Evolutionary conservation across 768 basidiomycete species (phyloP), one percentile per base, ranked within the genome.

Genomic region (Tulasnella sp.): DNA sequence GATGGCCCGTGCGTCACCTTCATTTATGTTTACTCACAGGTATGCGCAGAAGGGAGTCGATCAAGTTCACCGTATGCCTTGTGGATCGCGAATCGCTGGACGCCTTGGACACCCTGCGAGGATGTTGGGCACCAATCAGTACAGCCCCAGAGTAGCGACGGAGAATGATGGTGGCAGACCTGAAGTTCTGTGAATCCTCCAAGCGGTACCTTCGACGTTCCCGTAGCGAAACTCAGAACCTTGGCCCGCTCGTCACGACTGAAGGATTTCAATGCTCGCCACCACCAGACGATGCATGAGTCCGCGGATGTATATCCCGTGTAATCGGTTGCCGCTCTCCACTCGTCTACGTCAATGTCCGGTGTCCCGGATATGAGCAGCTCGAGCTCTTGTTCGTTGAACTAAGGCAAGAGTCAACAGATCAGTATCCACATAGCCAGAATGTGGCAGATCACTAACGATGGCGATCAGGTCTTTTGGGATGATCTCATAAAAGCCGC

Each of bases 321-420:
- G 73, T 93, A 91, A 68, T 93, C 91, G 2, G 89, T 93, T 11
- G 89, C 88, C 15, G 86, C 84, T 55, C 89, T 82, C 91, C 92
- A 94, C 72, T 98, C 96, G 69, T 99, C 96, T 1, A 97, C 91
- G 66, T 98, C 94, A 64, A 99, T 92, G 65, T 95, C 93, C n/a
- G 96, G 95, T 19, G 95, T 93, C 24, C 96, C 96, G 3, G 91
- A 94, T 63, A 96, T 95, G 45, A 96, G 79, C 15, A 96, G 77
- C 70, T 96, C 93, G 29, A 96, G 80, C 67, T 96, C 93, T 73
- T 92, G 85, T 66, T 94, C 92, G 66, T 92, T 92, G 75, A 95
- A 95, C 89, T 92, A 66, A 15, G 17, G 48, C 38, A 60, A 30
- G 32, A 51, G 66, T 56, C 54, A 59, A 47, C 24, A 38, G 24